A percentile compares a stretch with the other conserved stretches of the same genome.
Evolutionary conservation across 495 filamentous ascomycete species (phyloP).

Genomic region (Penicillium paxilli): DNA sequence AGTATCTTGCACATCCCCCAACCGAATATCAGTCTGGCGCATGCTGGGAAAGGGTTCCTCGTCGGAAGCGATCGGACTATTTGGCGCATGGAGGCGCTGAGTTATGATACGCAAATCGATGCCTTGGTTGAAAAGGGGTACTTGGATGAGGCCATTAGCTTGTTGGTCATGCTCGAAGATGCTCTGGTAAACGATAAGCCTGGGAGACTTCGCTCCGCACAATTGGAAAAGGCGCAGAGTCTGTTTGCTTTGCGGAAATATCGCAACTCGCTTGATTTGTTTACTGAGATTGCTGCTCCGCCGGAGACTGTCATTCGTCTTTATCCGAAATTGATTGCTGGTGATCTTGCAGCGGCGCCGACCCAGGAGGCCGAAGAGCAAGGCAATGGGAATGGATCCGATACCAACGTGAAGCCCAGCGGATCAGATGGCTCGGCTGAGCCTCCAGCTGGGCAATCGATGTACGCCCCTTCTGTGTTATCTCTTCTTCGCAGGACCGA

Average conservation of each 20-base stretch:
- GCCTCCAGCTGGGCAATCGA: constrained; percentile 17
- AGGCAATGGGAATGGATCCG: background rate
- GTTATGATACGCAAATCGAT: constrained; percentile 90
- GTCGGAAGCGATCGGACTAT: constrained; percentile 85
- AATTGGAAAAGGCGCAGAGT: constrained; percentile 84
- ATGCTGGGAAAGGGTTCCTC: constrained; percentile 92
- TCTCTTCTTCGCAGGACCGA: constrained; percentile 51
- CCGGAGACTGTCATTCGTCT: constrained; percentile 85
- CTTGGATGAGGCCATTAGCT: constrained; percentile 89
- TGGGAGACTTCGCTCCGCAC: constrained; percentile 74
- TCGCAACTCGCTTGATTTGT: constrained; percentile 84
- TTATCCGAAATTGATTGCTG: constrained; percentile 82
- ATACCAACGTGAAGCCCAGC: constrained; percentile 36
- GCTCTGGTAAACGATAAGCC: constrained; percentile 83
- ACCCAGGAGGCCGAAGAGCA: constrained; percentile 31
- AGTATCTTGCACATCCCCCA: constrained; percentile 88
- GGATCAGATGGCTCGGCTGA: constrained; percentile 32
- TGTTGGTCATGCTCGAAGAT: constrained; percentile 88
- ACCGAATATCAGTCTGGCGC: constrained; percentile 85
- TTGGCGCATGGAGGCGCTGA: constrained; percentile 93
- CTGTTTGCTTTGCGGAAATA: constrained; percentile 84
- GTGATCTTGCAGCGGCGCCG: constrained; percentile 64
- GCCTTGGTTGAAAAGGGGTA: constrained; percentile 73
- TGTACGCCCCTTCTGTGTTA: constrained; percentile 57
- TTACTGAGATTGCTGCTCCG: constrained; percentile 83